A percentile compares a stretch with the other conserved stretches of the same genome.
phyloP scores from a whole-genome alignment of 345 rosid species.

The Chamaenerion angustifolium region DNA sequence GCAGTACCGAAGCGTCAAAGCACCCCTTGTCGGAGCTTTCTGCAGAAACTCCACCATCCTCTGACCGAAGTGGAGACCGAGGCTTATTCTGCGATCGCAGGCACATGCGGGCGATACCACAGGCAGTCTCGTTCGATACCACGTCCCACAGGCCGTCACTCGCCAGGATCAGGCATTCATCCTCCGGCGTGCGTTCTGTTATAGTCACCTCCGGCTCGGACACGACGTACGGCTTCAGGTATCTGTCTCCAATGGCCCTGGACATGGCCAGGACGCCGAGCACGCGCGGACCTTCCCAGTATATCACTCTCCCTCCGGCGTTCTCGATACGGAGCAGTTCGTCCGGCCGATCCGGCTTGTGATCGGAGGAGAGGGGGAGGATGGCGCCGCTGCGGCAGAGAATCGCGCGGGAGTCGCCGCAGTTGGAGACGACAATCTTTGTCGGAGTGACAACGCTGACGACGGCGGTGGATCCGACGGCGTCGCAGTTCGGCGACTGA shows the following conservation, averaged over 20 bases:
- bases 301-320: constrained; percentile 78
- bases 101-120: constrained; percentile 47
- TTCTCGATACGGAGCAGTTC: constrained; percentile 52
- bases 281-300: constrained; percentile 71
- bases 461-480: constrained; percentile 84
- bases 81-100: constrained; percentile 24
- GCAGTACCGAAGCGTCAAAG: constrained; percentile 53
- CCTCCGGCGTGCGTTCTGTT: constrained; percentile 32
- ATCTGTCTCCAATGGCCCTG: constrained; percentile 58
- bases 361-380: constrained; percentile 63
- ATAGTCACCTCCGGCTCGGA: constrained; percentile 55
- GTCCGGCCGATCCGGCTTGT: constrained; percentile 92
- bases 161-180: constrained; percentile 52
- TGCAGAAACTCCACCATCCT: constrained; percentile 7
- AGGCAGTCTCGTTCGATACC: constrained; percentile 47
- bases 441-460: constrained; percentile 55
- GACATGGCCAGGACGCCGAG: constrained; percentile 69
- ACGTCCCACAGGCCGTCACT: constrained; percentile 82
- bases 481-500: constrained; percentile 67
- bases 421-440: constrained; percentile 57
- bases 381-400: constrained; percentile 70
- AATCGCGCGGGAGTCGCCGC: constrained; percentile 86
- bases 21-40: constrained; percentile 54
- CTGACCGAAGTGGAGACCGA: constrained; percentile 9
- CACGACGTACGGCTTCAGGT: constrained; percentile 54